Evolutionary conservation across 2,329 filamentous ascomycete genomes (phyloP).

Genomic region (Penicillium sp.): DNA sequence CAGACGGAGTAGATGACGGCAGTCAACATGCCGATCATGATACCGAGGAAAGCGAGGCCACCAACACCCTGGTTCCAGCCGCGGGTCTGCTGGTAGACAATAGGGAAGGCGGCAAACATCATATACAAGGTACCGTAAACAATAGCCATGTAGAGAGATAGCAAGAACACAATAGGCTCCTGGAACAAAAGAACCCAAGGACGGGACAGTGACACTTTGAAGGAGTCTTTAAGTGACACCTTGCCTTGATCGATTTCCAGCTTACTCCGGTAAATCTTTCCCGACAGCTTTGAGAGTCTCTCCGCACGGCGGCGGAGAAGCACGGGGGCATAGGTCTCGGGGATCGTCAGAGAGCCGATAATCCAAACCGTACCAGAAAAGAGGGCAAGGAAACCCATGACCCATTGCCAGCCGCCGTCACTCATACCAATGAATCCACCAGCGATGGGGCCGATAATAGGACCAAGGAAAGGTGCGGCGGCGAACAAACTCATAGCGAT

Average conservation of each 20-base stretch:
- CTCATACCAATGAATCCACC: constrained; percentile 34
- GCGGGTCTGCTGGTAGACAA: constrained; percentile 30
- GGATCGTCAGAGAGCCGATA: constrained; percentile 23
- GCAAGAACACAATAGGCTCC: constrained; percentile 34
- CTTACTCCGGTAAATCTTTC: constrained; percentile 28
- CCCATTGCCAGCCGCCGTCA: constrained; percentile 31
- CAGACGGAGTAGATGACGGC: constrained; percentile 26
- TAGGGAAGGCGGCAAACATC: constrained; percentile 34
- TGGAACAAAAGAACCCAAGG: constrained; percentile 33
- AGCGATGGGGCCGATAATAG: constrained; percentile 30
- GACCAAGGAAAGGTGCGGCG: constrained; percentile 62
- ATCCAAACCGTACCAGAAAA: constrained; percentile 34
- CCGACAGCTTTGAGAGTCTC: constrained; percentile 26
- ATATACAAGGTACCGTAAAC: constrained; percentile 34
- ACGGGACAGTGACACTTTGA: constrained; percentile 28
- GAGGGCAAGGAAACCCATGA: constrained; percentile 31
- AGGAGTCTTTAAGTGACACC: constrained; percentile 20
- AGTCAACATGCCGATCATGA: constrained; percentile 34
- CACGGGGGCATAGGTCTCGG: constrained; percentile 34
- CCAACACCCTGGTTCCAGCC: constrained; percentile 33
- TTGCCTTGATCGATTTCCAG: constrained; percentile 29
- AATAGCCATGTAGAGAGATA: constrained; percentile 34
- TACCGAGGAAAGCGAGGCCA: constrained; percentile 31
- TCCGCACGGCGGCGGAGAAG: constrained; percentile 31
- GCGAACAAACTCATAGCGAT: constrained; percentile 64